Evolutionary conservation across 768 basidiomycete species (phyloP), one percentile per base, ranked within the genome.

Genomic region (Zangia roseola): DNA sequence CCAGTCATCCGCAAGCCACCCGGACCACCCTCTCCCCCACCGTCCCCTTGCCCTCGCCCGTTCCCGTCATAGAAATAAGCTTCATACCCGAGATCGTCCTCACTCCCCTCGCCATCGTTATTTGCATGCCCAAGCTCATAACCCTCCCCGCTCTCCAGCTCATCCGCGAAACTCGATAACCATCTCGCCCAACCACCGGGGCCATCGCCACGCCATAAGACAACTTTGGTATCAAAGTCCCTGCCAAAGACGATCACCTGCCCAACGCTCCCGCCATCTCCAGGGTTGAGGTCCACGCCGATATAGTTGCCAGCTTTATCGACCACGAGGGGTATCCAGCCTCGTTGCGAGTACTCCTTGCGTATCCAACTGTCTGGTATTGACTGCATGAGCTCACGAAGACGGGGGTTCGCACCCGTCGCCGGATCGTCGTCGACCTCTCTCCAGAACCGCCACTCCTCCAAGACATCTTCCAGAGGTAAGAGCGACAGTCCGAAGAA

Each of bases 181-280:
- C 94, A 99, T 60, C 84, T 83, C 30, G 91, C 97, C 95, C 97
- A 99, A 5, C 95, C 97, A 10, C 80, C 84, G 14, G 80, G 77
- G 8, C 94, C 93, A 49, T 97, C 93, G 8, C 97, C 97, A 43
- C 80, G 77, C 84, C 88, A 97, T 39, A 98, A 74, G 35, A 98
- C 94, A 31, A 97, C 91, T 65, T 99, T 99, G 10, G 92, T 88
- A 69, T 99, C 97, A 68, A 98, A 97, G 64, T 98, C 97, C 43
- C 97, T 82, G n/a, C 97, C 97, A 66, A 98, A 99, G 41, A 97
- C 86, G 49, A 99, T 97, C 40, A 97, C 95, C 65, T 99, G 97
- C 6, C 97, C 97, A 46, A 78, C 74, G 9, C 78, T 71, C 37
- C 93, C 94, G 40, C 71, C 70, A 62, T 86, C 83, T 9, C 65